Percentiles rank a stretch among this genome's conserved stretches.
phyloP scores from a whole-genome alignment of 257 asterid species.

The Dorcoceras hygrometricum region DNA sequence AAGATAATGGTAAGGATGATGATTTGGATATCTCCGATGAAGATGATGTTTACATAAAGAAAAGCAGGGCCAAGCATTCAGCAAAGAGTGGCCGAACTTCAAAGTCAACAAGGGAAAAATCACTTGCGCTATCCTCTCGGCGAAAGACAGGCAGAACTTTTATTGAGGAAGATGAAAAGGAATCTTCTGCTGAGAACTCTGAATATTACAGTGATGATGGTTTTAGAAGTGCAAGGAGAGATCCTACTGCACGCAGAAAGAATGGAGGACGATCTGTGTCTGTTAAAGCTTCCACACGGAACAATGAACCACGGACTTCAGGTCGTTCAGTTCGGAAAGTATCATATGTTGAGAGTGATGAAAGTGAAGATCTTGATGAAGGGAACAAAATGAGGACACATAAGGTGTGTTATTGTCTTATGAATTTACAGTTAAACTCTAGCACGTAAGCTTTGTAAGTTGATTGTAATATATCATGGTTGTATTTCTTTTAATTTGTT shows the following conservation, averaged over 20 bases:
- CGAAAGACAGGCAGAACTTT: conserved; percentile 59
- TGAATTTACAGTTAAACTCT: conserved; percentile 17
- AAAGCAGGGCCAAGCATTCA: conserved; percentile 53
- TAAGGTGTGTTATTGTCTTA: conserved; percentile 51
- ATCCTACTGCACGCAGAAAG: conserved; percentile 49
- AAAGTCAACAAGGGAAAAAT: conserved; percentile 59
- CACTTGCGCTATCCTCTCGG: conserved; percentile 46
- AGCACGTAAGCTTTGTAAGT: conserved; percentile 5
- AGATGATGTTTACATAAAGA: conserved; percentile 53
- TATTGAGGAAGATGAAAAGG: conserved; percentile 72
- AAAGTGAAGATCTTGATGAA: conserved; percentile 83
- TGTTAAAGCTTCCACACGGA: conserved; percentile 42
- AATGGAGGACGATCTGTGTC: conserved; percentile 50
- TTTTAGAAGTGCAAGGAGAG: conserved; percentile 58
- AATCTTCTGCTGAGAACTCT: conserved; percentile 68
- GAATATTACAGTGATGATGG: conserved; percentile 71
- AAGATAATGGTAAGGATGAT: conserved; percentile 57
- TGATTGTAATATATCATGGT: conserved; percentile 12
- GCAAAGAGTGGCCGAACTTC: conserved; percentile 49
- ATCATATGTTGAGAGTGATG: conserved; percentile 96
- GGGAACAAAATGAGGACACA: conserved; percentile 59
- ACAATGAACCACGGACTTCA: conserved; percentile 71
- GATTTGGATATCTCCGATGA: conserved; percentile 77
- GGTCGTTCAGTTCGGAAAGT: conserved; percentile 90
- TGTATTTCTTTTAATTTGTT: conserved; percentile 4